These are phyloP conservation scores for Botrytis paeoniae DNA, from an alignment of 2,329 filamentous ascomycete species.

Conservation along the genomic window DNA sequence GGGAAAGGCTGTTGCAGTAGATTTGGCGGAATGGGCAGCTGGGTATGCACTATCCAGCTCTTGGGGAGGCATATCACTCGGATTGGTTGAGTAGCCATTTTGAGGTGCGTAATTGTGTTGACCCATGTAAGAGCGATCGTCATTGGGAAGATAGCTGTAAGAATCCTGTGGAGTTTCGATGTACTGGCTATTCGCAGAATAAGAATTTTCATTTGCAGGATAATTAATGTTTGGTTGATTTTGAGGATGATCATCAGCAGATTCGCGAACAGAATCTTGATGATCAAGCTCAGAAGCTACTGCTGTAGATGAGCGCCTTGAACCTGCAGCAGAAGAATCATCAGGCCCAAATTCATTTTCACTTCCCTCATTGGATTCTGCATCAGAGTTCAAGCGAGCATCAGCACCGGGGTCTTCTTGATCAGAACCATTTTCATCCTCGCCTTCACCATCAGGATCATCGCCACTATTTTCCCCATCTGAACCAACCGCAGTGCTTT, in stretches of 20 bases:
- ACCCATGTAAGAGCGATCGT: not conserved
- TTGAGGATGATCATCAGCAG: not conserved
- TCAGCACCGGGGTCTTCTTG: not conserved
- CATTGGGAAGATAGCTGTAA: not conserved
- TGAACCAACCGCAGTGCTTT: not conserved
- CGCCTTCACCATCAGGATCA: not conserved
- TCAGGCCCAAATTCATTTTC: not conserved
- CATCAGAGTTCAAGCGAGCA: not conserved
- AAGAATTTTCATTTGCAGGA: not conserved
- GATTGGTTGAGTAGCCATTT: not conserved
- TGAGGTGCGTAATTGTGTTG: not conserved
- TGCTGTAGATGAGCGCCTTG: conserved; percentile 3
- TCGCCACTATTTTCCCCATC: not conserved
- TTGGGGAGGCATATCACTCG: not conserved
- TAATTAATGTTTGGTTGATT: not conserved
- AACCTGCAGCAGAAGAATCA: not conserved
- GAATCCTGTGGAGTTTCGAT: not conserved
- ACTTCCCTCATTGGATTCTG: not conserved
- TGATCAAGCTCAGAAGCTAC: not conserved
- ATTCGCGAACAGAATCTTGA: not conserved
- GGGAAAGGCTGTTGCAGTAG: not conserved
- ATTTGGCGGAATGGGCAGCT: not conserved
- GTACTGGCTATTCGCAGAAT: not conserved
- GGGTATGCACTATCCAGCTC: conserved; percentile 3
- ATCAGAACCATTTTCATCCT: not conserved